Conservation (phyloP, 1,284 basidiomycete species). For the Sanghuangporus baumii region DNA sequence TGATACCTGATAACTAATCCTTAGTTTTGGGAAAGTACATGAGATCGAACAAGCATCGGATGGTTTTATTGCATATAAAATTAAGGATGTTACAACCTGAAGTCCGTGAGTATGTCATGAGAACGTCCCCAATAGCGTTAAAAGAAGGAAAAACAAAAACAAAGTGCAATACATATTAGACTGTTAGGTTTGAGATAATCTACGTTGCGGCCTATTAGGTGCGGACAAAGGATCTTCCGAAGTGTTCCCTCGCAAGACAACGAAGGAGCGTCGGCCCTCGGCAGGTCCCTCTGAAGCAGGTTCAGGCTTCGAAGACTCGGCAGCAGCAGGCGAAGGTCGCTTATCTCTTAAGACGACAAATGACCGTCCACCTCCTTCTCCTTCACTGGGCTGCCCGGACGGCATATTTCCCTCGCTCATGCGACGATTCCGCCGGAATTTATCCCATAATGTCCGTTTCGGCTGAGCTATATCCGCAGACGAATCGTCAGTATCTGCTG, state of each 20-base stretch:
- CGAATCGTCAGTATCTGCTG: slow-evolving; percentile 22
- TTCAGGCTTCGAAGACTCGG: background rate
- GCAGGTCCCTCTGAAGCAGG: slow-evolving; percentile 13
- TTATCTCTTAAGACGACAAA: slow-evolving; percentile 65
- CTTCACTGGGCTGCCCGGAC: slow-evolving; percentile 25
- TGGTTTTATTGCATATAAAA: background rate
- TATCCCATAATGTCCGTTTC: slow-evolving; percentile 63
- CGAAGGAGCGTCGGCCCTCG: slow-evolving; percentile 29
- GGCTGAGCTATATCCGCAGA: slow-evolving; percentile 24
- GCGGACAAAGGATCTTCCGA: slow-evolving; percentile 21
- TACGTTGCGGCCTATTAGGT: background rate
- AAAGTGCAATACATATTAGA: background rate
- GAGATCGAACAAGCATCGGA: background rate
- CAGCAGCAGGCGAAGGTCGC: slow-evolving; percentile 23
- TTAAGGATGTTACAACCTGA: slow-evolving; percentile 7
- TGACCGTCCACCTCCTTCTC: slow-evolving; percentile 45
- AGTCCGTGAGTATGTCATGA: slow-evolving; percentile 4
- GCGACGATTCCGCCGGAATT: slow-evolving; percentile 50
- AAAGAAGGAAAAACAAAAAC: background rate
- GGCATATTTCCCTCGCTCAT: slow-evolving; percentile 49
- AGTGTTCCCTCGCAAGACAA: slow-evolving; percentile 28
- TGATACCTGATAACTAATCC: background rate
- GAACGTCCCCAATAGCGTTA: background rate
- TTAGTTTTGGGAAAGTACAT: background rate
- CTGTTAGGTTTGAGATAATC: slow-evolving; percentile 11